Evolutionary conservation across 2,329 filamentous ascomycete genomes (phyloP), one percentile per base, ranked within the genome.

Genomic region (Hypoxylon sp.): DNA sequence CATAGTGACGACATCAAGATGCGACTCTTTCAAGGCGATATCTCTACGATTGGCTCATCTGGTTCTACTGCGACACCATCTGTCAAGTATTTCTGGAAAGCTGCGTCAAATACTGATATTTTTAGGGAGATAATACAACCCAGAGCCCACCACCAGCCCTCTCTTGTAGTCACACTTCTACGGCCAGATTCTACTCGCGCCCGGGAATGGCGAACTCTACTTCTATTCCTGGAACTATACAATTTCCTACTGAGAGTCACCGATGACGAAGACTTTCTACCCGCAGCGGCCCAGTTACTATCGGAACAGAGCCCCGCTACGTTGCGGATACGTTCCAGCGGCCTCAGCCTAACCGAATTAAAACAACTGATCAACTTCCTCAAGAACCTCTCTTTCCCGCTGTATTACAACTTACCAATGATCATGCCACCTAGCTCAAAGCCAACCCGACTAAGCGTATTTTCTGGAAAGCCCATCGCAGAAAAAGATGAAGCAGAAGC

Each of bases 261-360:
- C 75, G 95, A 99, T 70, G 95, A 99, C 67, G 94, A 98, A 69
- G 95, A 99, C 71, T 99, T 99, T 74, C 91, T 97, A 86, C 87
- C 59, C 83, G 84, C 57, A 79, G 85, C 64, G 79, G 77, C 39
- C 79, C 81, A 24, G 69, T 73, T 56, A 60, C 75, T 28, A 69
- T 79, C 19, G 69, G 76, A 78, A n/a, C 74, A 71, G 19, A 77
- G 75, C 49, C 79, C 75, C 26, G 79, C 76, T 22, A 80, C 71
- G 57, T 85, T 82, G 53, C 82, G 81, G 55, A 82, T 84, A 67
- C 84, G 82, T 76, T 82, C 79, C 64, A 90, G 92, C 75, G 89
- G 91, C 46, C 82, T 98, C 5, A 86, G 87, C 0, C 78, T 94
- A 8, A 75, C 79, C 10, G 91, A 97, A 56, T 83, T 98, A 3